Evolutionary conservation across 805 yeast species (phyloP).

Genomic region (Zygoascus biomembranicola): DNA sequence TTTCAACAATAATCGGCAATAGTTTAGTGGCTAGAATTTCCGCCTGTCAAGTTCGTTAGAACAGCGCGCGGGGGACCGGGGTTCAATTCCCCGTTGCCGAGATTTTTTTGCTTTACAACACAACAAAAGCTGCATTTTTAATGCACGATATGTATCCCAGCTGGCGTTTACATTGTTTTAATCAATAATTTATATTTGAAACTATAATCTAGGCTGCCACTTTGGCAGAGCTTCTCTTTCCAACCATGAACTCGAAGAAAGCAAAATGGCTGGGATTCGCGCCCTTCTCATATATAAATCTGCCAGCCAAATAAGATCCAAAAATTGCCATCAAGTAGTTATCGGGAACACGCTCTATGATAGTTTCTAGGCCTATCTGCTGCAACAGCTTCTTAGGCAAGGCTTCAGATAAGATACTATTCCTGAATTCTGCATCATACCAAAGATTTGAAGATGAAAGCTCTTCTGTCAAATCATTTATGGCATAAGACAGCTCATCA

Average conservation of each 20-base stretch:
- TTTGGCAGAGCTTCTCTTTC: constrained; percentile 15
- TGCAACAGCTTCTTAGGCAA: constrained; percentile 66
- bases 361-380: constrained; percentile 52
- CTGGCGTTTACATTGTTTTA: not conserved
- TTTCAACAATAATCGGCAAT: constrained; percentile 22
- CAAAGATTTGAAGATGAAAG: constrained; percentile 73
- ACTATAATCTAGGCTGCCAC: not conserved
- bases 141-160: not conserved
- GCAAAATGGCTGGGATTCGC: constrained; percentile 61
- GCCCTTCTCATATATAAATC: constrained; percentile 78
- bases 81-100: constrained; percentile 19
- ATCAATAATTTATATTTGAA: not conserved
- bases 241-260: constrained; percentile 36
- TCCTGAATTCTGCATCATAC: constrained; percentile 73
- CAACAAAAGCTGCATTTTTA: not conserved
- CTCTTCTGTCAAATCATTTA: constrained; percentile 80
- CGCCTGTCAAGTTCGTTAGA: constrained; percentile 27
- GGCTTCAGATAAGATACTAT: constrained; percentile 65
- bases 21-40: constrained; percentile 34
- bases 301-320: constrained; percentile 76
- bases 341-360: constrained; percentile 73
- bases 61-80: constrained; percentile 19
- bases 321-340: constrained; percentile 82
- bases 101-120: constrained; percentile 5
- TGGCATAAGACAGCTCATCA: constrained; percentile 75